Conservation (phyloP, 768 basidiomycete genomes). For the Strobilomyces echinocephalus region DNA sequence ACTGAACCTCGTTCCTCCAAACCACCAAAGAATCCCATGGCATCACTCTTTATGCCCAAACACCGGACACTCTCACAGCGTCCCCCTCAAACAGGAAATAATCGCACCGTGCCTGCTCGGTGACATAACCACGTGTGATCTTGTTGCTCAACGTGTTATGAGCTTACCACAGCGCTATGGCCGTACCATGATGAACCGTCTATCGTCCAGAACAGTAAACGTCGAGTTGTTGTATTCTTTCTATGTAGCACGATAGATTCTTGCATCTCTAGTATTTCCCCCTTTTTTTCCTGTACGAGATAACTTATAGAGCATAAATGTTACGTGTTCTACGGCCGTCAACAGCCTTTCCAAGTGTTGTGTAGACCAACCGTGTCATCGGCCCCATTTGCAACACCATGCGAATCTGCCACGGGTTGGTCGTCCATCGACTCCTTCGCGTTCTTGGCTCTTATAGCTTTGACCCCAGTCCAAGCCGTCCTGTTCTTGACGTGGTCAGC, state of each 20-base stretch:
- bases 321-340: constrained; percentile 8
- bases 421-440: constrained; percentile 20
- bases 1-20: constrained; percentile 34
- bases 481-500: constrained; percentile 78
- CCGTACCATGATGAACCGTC: constrained; percentile 4
- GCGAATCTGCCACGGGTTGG: constrained; percentile 28
- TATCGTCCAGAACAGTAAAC: background rate
- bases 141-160: background rate
- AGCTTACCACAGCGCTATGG: background rate
- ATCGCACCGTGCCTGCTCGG: constrained; percentile 19
- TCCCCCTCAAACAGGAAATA: constrained; percentile 31
- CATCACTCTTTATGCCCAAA: constrained; percentile 67
- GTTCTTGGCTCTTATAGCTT: constrained; percentile 34
- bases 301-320: constrained; percentile 1
- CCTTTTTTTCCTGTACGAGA: constrained; percentile 1
- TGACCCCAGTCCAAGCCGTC: constrained; percentile 28
- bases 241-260: constrained; percentile 12
- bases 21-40: constrained; percentile 55
- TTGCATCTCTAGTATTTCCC: constrained; percentile 5
- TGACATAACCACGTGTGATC: constrained; percentile 9
- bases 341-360: constrained; percentile 56
- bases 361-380: constrained; percentile 79
- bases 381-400: constrained; percentile 51
- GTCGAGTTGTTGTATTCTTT: constrained; percentile 8
- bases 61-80: constrained; percentile 59